Base-by-base conservation (phyloP, 2,329 filamentous ascomycete genomes). In the Phoma herbarum region DNA sequence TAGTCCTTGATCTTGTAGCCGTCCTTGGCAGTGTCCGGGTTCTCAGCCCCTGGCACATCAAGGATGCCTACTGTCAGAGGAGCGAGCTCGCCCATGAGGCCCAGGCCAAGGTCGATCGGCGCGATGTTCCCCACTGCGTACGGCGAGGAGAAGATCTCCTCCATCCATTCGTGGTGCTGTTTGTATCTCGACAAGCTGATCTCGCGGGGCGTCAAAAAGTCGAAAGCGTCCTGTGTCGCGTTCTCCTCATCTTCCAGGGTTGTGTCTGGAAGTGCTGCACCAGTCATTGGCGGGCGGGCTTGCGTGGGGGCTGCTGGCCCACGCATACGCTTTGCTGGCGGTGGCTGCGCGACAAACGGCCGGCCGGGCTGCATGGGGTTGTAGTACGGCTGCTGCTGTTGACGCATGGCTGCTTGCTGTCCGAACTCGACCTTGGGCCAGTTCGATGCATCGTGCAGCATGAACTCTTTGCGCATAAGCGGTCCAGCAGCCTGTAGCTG, bases 81-180 rank as follows among this genome's bases (percentile, higher is more conserved):
- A 23, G 91, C 88, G 20, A 99, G 83, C 76, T 93, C 90, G 35
- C 95, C 95, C 78, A 82, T 81, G 11, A 83, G 84, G 4, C 95
- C 95, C 10, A 98, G 82, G 0, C 93, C 93, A 31, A 98, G 85
- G 73, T 97, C 93, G 2, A 93, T 87, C 0, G 94, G 93, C 9
- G 89, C 87, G 57, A 99, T 96, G 73, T 96, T 92, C 48, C 85
- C 86, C 61, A 94, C 90, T 23, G 90, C 85, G 73, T 97, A 97
- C 0, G 93, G 92, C 1, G 94, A 98, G 0, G 91, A 92, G 52
- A 98, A 86, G 26, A 99, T 89, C 78, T 99, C 94, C 73, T 98
- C 95, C 92, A 99, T 97, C 95, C 94, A 98, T 76, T 97, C 92
- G 71, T 99, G 94, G 70, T 99, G 96, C 73, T 97, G 93, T 74